These are phyloP conservation scores for Populus hybrid DNA, from an alignment of 441 rosid species.

Conservation along the genomic window DNA sequence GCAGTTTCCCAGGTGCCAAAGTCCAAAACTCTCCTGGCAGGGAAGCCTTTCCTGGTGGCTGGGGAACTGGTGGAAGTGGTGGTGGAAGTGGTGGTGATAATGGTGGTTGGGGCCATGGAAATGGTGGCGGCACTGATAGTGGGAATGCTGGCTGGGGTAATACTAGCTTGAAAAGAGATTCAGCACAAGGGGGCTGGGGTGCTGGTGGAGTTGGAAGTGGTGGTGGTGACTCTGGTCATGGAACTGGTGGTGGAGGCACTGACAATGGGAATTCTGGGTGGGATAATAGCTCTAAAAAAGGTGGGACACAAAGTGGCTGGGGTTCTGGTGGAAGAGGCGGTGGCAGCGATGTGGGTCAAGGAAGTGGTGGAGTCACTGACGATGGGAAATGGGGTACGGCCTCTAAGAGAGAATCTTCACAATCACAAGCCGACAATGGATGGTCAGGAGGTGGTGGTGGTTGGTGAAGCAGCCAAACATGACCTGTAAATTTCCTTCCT, in stretches of 20 bases:
- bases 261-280: neutral
- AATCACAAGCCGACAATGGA: conserved; percentile 19
- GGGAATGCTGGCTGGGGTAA: conserved; percentile 16
- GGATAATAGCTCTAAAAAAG: neutral
- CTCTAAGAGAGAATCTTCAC: conserved; percentile 16
- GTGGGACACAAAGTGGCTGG: neutral
- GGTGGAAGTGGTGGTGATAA: conserved; percentile 18
- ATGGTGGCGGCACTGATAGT: conserved; percentile 14
- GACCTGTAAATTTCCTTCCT: neutral
- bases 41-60: conserved; percentile 51
- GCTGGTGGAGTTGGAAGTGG: neutral
- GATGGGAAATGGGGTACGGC: conserved; percentile 12
- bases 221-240: neutral
- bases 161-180: conserved; percentile 6
- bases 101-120: conserved; percentile 24
- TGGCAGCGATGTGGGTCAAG: neutral
- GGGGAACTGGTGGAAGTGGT: conserved; percentile 31
- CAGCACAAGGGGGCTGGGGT: conserved; percentile 3
- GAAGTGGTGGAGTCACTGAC: neutral
- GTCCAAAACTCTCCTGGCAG: conserved; percentile 54
- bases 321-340: neutral
- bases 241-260: neutral
- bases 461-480: conserved; percentile 12
- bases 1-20: conserved; percentile 52
- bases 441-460: conserved; percentile 32